These are phyloP conservation scores for Zelopaecilomyces penicillatus DNA, from an alignment of 2,329 filamentous ascomycete species.

Conservation along the genomic window DNA sequence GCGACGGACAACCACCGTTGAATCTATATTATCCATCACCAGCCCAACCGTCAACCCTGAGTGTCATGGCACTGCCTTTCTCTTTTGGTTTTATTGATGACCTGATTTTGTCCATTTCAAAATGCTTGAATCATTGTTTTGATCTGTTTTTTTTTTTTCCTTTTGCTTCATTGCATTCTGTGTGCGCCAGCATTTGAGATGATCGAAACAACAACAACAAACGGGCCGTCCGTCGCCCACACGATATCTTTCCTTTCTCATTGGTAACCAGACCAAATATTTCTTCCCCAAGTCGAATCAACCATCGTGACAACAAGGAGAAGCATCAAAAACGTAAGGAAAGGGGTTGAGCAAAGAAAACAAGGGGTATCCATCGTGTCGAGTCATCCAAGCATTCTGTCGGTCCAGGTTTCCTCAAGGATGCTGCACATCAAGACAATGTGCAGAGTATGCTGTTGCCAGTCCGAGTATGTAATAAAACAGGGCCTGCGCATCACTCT, in stretches of 20 bases:
- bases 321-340: too few species aligned
- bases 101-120: slow-evolving; percentile 1
- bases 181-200: slow-evolving; percentile 4
- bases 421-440: slow-evolving; percentile 13
- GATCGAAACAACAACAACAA: slow-evolving; percentile 1
- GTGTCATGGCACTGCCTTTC: slow-evolving; percentile 15
- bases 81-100: slow-evolving; percentile 12
- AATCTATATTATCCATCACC: slow-evolving; percentile 31
- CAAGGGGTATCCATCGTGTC: slow-evolving; percentile 37
- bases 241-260: slow-evolving; percentile 4
- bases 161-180: background rate
- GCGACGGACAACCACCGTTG: slow-evolving; percentile 31
- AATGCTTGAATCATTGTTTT: background rate
- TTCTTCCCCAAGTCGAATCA: slow-evolving; percentile 3
- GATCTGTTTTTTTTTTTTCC: slow-evolving; percentile 10
- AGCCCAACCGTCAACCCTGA: slow-evolving; percentile 12
- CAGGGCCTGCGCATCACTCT: background rate
- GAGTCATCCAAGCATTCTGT: slow-evolving; percentile 37
- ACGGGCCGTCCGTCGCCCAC: background rate
- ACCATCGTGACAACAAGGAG: background rate
- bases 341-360: slow-evolving; percentile 6
- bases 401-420: slow-evolving; percentile 24
- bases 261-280: slow-evolving; percentile 16
- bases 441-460: slow-evolving; percentile 28
- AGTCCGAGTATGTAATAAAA: slow-evolving; percentile 18